These are phyloP conservation scores for Pichia exigua DNA, from an alignment of 805 yeast genomes.

Conservation along the genomic window DNA sequence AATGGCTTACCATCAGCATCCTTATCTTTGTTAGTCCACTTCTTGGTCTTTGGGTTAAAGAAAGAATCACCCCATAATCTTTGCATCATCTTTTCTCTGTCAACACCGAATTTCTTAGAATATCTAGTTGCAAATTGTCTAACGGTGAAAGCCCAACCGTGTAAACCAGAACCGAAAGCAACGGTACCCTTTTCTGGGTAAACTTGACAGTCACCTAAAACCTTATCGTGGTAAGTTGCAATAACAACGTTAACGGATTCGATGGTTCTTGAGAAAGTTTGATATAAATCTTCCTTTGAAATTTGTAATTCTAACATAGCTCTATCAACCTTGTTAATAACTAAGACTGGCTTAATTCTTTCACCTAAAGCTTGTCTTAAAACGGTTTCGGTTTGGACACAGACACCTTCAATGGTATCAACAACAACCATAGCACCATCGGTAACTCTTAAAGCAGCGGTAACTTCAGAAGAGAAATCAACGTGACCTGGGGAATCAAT, in stretches of 20 bases:
- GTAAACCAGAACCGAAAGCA: constrained; percentile 99
- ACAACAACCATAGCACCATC: constrained; percentile 99
- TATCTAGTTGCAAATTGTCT: constrained; percentile 98
- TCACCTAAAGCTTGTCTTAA: constrained; percentile 98
- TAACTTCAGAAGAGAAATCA: constrained; percentile 99
- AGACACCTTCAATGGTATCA: constrained; percentile 99
- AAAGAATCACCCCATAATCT: constrained; percentile 99
- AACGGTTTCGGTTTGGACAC: constrained; percentile 99
- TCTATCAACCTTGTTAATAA: constrained; percentile 99
- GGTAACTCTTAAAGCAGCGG: constrained; percentile 99
- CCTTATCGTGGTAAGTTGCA: constrained; percentile 86
- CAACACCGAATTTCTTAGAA: constrained; percentile 99
- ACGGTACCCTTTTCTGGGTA: constrained; percentile 99
- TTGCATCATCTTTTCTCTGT: constrained; percentile 95
- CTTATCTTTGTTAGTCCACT: constrained; percentile 94
- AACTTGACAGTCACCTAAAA: constrained; percentile 93
- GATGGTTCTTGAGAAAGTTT: constrained; percentile 96
- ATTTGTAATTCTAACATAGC: constrained; percentile 98
- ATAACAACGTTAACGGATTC: constrained; percentile 99
- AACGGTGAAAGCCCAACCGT: constrained; percentile 99
- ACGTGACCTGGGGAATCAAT: constrained; percentile 99
- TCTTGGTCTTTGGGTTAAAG: constrained; percentile 99
- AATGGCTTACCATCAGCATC: constrained; percentile 92
- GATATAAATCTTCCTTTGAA: constrained; percentile 98
- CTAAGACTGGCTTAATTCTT: constrained; percentile 98